Conservation (phyloP, 1,284 basidiomycete genomes). For the Cryptococcus sp. region DNA sequence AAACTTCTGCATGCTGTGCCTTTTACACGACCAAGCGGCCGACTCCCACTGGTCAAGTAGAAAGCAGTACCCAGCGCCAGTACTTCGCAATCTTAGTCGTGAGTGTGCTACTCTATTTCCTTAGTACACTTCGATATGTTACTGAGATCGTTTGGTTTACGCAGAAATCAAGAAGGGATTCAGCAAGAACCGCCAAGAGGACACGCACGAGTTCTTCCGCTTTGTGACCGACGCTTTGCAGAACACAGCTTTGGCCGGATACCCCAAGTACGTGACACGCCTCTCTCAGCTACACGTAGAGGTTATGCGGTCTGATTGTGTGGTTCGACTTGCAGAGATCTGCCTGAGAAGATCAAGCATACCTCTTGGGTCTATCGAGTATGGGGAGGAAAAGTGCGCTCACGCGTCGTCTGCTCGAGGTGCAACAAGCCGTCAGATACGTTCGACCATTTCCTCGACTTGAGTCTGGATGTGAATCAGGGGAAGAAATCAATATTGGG, state of each 20-base stretch:
- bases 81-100: conserved; percentile 72
- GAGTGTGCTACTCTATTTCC: conserved; percentile 42
- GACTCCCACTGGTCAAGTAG: conserved; percentile 35
- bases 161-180: conserved; percentile 89
- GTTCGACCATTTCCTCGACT: conserved; percentile 90
- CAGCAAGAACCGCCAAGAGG: conserved; percentile 89
- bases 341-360: conserved; percentile 76
- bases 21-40: conserved; percentile 56
- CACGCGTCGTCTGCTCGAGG: conserved; percentile 83
- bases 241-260: conserved; percentile 73
- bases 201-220: conserved; percentile 96
- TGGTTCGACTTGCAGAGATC: conserved; percentile 60
- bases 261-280: conserved; percentile 61
- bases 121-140: background rate
- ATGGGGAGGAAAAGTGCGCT: conserved; percentile 90
- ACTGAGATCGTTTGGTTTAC: background rate
- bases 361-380: conserved; percentile 93
- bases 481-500: conserved; percentile 64
- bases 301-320: background rate
- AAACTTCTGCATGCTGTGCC: conserved; percentile 76
- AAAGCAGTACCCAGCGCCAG: conserved; percentile 59
- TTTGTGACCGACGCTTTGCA: conserved; percentile 92
- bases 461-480: conserved; percentile 79
- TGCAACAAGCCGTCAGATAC: conserved; percentile 93
- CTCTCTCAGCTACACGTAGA: background rate